phyloP scores from a whole-genome alignment of 768 basidiomycete genomes.

The Auricularia heimuer region DNA sequence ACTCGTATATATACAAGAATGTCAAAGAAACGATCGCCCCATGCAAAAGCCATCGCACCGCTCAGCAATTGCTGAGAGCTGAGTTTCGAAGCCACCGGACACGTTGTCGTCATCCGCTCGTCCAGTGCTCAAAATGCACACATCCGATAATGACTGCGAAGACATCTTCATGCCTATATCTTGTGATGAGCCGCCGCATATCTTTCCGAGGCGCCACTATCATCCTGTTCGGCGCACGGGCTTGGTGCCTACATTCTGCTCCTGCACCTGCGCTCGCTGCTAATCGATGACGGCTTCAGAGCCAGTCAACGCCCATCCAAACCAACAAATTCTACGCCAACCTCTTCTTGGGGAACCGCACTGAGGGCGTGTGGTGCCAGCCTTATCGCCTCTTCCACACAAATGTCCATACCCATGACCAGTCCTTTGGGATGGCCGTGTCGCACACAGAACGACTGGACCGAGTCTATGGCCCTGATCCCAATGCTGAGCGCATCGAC shows the following conservation, averaged over 20 bases:
- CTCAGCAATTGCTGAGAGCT: too few species aligned
- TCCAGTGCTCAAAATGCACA: too few species aligned
- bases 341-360: slow-evolving; percentile 2
- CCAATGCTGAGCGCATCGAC: slow-evolving; percentile 1
- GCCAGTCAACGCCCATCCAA: background rate
- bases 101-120: too few species aligned
- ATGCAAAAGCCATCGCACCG: too few species aligned
- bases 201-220: slow-evolving; percentile 3
- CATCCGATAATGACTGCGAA: background rate
- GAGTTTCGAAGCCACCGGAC: too few species aligned
- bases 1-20: too few species aligned
- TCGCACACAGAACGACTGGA: background rate
- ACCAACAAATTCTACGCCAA: slow-evolving; percentile 9
- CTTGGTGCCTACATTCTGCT: background rate
- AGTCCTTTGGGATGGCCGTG: slow-evolving; percentile 1
- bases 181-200: background rate
- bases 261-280: background rate
- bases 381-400: slow-evolving; percentile 4
- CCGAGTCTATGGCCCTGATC: slow-evolving; percentile 4
- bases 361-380: slow-evolving; percentile 1
- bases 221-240: slow-evolving; percentile 4
- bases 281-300: background rate
- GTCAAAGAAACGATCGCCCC: too few species aligned
- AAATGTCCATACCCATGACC: background rate
- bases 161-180: background rate